Conservation (phyloP, 2,329 filamentous ascomycete species). For the Venturia effusa region DNA sequence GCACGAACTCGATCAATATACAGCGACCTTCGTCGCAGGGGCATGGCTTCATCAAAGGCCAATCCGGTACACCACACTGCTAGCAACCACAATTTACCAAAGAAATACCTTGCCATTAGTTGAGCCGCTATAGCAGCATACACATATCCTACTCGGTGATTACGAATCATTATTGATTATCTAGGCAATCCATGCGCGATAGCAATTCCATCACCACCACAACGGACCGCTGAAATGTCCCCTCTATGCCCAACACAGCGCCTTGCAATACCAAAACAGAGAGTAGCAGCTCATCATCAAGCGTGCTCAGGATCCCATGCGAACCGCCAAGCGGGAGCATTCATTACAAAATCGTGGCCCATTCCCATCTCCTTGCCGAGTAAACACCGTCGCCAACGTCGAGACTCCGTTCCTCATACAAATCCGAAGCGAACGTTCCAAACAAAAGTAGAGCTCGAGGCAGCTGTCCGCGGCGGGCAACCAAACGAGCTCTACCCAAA, state of each 20-base stretch:
- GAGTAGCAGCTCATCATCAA: background rate
- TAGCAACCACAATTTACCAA: background rate
- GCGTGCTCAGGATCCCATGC: background rate
- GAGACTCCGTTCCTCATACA: background rate
- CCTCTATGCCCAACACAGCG: background rate
- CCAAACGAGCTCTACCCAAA: background rate
- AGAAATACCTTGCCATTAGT: background rate
- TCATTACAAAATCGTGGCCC: background rate
- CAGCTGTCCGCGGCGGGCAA: background rate
- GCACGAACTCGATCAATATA: background rate
- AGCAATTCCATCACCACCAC: background rate
- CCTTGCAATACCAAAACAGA: background rate
- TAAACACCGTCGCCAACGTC: background rate
- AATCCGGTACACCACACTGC: background rate
- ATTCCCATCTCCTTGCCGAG: background rate
- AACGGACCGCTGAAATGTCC: background rate
- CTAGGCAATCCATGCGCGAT: background rate
- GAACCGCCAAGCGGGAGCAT: background rate
- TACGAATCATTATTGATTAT: conserved; percentile 4
- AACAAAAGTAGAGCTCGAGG: background rate
- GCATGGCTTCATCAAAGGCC: background rate
- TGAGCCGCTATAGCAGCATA: background rate
- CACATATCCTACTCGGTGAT: background rate
- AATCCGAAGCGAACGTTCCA: background rate
- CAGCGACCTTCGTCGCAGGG: background rate